Base-by-base conservation (phyloP, 2,329 filamentous ascomycete genomes). In the Colletotrichum musae region DNA sequence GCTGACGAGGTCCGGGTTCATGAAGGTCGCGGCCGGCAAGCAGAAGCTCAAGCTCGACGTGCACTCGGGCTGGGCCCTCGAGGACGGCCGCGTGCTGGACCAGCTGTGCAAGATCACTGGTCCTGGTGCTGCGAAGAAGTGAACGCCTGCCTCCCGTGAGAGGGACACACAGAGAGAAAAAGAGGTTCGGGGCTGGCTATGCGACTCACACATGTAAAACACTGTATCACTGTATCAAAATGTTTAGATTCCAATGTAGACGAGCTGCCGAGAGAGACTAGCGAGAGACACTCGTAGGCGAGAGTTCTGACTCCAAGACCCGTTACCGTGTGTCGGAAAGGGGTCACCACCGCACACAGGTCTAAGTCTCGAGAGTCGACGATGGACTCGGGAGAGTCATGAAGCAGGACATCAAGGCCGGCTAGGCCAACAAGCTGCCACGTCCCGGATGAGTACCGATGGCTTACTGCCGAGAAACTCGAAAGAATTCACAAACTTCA, bases 81-180 rank as follows among this genome's bases (percentile, higher is more conserved):
- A 91, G 48, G 82, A 86, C 4, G 90, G 90, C 51, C 83, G 81
- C 63, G 87, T 87, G 4, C 75, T 92, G 61, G 89, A 91, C 78
- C 83, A 86, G 71, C 74, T 92, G 47, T 82, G 88, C 39, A 68
- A 54, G 24, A 26, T 68, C 12, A 9, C 32, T 2, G 32, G 32
- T 7, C 32, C 32, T 7, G 32, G 32, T 36, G 32, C 32, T 15
- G 41, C 16, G 10, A 43, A 15, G 47, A 50, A 10, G 18, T 18
- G 18, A 53, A 32, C 13, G 10, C 2, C 41, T 43, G 41, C 13
- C 13, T 12, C 41, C 16, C 41, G 41, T 43, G 41, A 43, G 41
- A 39, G 36, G 4, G 36, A 48, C 4, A 48, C 3, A 6, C 4
- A 39, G 36, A 9, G 21, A 24, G 21, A 24, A 4, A 24, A 4